phyloP scores from a whole-genome alignment of 352 stramenopile genomes.

The Thalassiosira mediterranea region DNA sequence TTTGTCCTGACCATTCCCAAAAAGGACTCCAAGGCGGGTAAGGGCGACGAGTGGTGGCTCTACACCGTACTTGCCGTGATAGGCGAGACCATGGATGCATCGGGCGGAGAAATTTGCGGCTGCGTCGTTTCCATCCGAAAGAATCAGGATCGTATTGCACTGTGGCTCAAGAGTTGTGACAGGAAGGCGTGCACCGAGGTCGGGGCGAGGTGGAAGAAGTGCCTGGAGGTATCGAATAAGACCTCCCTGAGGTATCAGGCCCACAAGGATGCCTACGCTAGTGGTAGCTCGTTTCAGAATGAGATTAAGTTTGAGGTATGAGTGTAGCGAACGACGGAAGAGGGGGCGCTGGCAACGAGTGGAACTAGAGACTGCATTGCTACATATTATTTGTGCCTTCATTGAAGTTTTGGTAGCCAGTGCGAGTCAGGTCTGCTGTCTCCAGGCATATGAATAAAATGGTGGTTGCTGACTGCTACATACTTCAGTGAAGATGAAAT shows the following conservation, averaged over 20 bases:
- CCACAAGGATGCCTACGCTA: conserved; percentile 67
- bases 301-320: conserved; percentile 77
- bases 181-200: conserved; percentile 64
- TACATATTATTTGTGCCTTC: no score
- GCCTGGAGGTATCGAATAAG: conserved; percentile 71
- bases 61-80: conserved; percentile 95
- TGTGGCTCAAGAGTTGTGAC: conserved; percentile 88
- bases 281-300: conserved; percentile 75
- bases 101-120: conserved; percentile 93
- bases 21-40: conserved; percentile 86
- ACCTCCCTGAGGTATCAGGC: conserved; percentile 76
- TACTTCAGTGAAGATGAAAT: no score
- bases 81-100: conserved; percentile 92
- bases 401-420: not conserved
- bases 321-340: no score
- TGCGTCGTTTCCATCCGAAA: conserved; percentile 95
- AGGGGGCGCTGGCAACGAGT: no score
- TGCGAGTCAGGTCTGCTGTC: no score
- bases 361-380: no score
- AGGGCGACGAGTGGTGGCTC: conserved; percentile 94
- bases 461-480: no score
- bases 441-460: no score
- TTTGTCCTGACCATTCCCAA: conserved; percentile 96
- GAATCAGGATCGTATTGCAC: conserved; percentile 92
- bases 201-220: conserved; percentile 80